phyloP scores from a whole-genome alignment of 192 early-diverging fungal genomes.

The Powellomyces hirtus region DNA sequence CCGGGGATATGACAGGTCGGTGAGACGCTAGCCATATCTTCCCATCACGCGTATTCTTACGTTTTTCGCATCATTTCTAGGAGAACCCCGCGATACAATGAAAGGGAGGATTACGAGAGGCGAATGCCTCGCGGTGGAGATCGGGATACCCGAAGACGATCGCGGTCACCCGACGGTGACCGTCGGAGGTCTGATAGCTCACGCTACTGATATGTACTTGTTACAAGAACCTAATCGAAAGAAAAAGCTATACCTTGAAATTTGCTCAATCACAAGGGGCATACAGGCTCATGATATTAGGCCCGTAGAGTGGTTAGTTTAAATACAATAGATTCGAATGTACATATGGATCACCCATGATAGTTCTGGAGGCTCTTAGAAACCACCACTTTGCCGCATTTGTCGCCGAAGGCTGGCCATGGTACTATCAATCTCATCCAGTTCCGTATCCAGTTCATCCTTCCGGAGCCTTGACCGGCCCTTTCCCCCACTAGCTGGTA shows the following conservation, averaged over 20 bases:
- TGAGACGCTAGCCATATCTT: too few relatives aligned
- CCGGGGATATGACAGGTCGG: neutral
- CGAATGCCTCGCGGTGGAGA: neutral
- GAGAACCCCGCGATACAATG: neutral
- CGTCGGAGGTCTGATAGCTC: too few relatives aligned
- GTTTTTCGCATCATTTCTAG: neutral
- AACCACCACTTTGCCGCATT: conserved; percentile 13
- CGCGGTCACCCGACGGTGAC: neutral
- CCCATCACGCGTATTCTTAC: neutral
- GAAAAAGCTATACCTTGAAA: too few relatives aligned
- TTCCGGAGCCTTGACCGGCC: conserved; percentile 10
- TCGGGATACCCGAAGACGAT: neutral
- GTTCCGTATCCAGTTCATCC: conserved; percentile 11
- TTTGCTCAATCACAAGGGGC: too few relatives aligned
- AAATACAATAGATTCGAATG: too few relatives aligned
- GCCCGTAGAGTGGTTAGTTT: too few relatives aligned
- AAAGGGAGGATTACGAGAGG: neutral
- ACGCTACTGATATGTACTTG: too few relatives aligned
- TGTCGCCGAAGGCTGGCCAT: neutral
- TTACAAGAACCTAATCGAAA: too few relatives aligned
- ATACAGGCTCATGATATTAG: too few relatives aligned
- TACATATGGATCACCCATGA: too few relatives aligned
- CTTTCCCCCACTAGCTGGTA: conserved; percentile 12
- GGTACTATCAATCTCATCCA: conserved; percentile 16
- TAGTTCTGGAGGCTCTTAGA: too few relatives aligned